Evolutionary conservation across 2,329 filamentous ascomycete genomes (phyloP).

Genomic region (Colletotrichum nymphaeae): DNA sequence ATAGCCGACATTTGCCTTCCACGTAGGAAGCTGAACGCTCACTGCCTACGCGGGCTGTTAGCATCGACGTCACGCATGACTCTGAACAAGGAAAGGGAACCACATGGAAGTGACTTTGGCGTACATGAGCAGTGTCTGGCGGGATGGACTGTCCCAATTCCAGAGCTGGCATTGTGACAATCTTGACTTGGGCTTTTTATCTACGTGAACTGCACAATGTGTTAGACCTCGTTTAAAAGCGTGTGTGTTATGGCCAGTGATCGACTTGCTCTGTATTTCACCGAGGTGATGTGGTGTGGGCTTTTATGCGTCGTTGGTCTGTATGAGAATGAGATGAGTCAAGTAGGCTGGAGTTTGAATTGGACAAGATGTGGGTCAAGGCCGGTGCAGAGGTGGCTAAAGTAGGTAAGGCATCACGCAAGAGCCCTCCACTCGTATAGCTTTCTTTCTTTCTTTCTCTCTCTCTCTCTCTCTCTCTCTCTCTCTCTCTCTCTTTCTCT

Average conservation of each 20-base stretch:
- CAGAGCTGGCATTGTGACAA: constrained; percentile 57
- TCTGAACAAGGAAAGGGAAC: not conserved
- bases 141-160: constrained; percentile 79
- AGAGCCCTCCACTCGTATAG: not conserved
- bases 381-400: no score
- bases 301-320: not conserved
- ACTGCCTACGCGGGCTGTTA: constrained; percentile 73
- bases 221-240: not conserved
- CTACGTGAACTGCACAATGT: not conserved
- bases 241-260: not conserved
- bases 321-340: not conserved
- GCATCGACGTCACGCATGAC: not conserved
- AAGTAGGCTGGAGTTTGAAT: not conserved
- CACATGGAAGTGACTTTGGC: constrained; percentile 44
- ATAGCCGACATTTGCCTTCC: constrained; percentile 90
- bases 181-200: not conserved
- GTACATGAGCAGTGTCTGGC: constrained; percentile 81
- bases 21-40: constrained; percentile 95
- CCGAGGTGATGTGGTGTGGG: not conserved
- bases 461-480: no score
- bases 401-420: not conserved
- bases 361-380: no score
- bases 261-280: not conserved
- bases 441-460: no score
- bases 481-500: not conserved